Evolutionary conservation across 257 asterid genomes (phyloP), one percentile per base, ranked within the genome.

Genomic region (Solanum chaucha): DNA sequence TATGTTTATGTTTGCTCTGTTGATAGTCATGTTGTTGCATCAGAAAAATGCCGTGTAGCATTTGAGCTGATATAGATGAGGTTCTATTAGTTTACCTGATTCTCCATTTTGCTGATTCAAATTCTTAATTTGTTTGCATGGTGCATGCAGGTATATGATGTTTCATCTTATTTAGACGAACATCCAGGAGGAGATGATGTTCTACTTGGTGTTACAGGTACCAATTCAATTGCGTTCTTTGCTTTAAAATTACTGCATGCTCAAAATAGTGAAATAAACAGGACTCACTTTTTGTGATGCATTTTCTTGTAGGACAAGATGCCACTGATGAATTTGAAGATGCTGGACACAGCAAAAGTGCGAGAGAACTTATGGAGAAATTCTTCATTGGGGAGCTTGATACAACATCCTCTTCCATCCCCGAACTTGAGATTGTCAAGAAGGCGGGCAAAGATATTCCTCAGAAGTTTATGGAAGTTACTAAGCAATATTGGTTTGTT

Each of bases 111-210:
- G 46, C 10, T 36, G 32, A 15, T 90, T 81, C 40, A 55, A 3
- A 20, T 44, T 77, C 34, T 85, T 85, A 55, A 48, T 72, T 10
- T 59, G 9, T 28, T 8, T 87, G 68, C 77, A 58, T 86, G 91
- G 55, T 89, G 89, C 82, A 88, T 87, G 86, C 96, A 96, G 99
- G 97, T 96, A 32, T 97, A 97, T 83, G 99, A 97, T 41, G 96
- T 97, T 83, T 92, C 99, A 40, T 17, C 96, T 17, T 97, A 97
- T 91, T 73, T 97, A 90, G 94, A 97, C 19, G 99, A 97, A 51
- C 99, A 95, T 87, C 99, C 99, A n/a, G 99, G 99, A 2, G 99
- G 99, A 84, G 98, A 94, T 74, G 99, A 95, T 89, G 95, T 95
- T 85, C 64, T 97, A 84, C 92, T 94, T 44, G 64, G 86, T 40